Evolutionary conservation across 352 stramenopile genomes (phyloP), one percentile per base, ranked within the genome.

Genomic region (Pythium vanterpoolii): DNA sequence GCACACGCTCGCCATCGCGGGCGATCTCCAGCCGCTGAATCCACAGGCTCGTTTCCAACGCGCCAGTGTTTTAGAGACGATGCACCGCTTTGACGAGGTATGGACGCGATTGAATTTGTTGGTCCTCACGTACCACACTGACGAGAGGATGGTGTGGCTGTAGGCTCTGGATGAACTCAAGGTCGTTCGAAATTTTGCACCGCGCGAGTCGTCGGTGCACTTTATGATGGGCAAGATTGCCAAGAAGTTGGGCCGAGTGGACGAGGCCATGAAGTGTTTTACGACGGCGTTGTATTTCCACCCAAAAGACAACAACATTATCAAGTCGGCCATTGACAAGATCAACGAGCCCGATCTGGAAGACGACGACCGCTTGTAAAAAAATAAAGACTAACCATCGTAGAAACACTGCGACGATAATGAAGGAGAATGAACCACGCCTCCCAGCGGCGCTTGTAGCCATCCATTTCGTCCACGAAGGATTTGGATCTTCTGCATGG

Each of bases 271-370:
- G 89, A 81, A 87, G 47, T 96, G 93, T 70, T 99, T 99, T 67
- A 97, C 97, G 40, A 97, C 89, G 34, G 97, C 97, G 5, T 76
- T 99, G 33, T 97, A 98, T 73, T 92, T 99, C 55, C 90, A 99
- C 64, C 96, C 95, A 6, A 99, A 99, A 72, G 96, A 98, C 79
- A 97, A 98, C 79, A 97, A 98, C 68, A 68, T 98, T 23, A 98
- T 99, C 74, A 98, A 98, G 69, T 73, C 85, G 26, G 94, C 95
- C 28, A 98, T 99, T 56, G 96, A 98, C 66, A 87, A 90, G 62
- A 86, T 93, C 66, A 83, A 92, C 61, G 82, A 92, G 44, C 64
- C 77, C 7, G 79, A 89, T 30, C 60, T 73, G n/a, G 64, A 76
- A 28, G 64, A 73, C 4, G 68, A 74, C 52, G 66, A 71, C 59